phyloP scores from a whole-genome alignment of 2,329 filamentous ascomycete genomes.

The Ascochyta pisi region DNA sequence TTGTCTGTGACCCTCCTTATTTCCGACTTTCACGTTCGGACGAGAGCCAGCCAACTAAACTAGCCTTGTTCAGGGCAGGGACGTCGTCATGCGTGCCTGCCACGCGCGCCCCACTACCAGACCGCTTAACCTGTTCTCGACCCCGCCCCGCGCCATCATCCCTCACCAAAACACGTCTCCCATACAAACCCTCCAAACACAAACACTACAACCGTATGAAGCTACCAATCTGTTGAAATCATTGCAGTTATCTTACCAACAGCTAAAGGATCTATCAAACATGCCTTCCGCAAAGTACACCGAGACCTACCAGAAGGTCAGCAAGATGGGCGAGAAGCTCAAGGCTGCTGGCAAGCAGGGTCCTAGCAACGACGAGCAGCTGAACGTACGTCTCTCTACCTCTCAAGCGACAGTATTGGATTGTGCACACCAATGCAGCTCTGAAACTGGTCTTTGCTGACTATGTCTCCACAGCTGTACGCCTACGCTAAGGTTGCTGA shows the following conservation, averaged over 20 bases:
- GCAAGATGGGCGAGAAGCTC: slow-evolving; percentile 41
- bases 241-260: not conserved
- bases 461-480: slow-evolving; percentile 54
- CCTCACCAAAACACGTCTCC: slow-evolving; percentile 18
- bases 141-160: slow-evolving; percentile 13
- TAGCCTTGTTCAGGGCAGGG: slow-evolving; percentile 5
- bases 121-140: slow-evolving; percentile 17
- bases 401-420: not conserved
- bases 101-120: slow-evolving; percentile 18
- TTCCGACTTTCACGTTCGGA: too few relatives aligned
- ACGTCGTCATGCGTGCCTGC: slow-evolving; percentile 22
- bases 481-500: slow-evolving; percentile 55
- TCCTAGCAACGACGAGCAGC: slow-evolving; percentile 48
- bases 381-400: slow-evolving; percentile 55
- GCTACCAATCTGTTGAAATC: not conserved
- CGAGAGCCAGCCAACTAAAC: too few relatives aligned
- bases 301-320: slow-evolving; percentile 41
- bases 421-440: not conserved
- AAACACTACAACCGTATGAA: slow-evolving; percentile 4
- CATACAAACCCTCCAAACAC: slow-evolving; percentile 6
- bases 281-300: slow-evolving; percentile 43
- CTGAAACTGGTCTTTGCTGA: slow-evolving; percentile 7
- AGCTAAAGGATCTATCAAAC: slow-evolving; percentile 7
- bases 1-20: too few relatives aligned
- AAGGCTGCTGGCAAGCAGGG: slow-evolving; percentile 34